Percentiles rank a stretch among this genome's conserved stretches.
phyloP scores from a whole-genome alignment of 2,329 filamentous ascomycete genomes.

The Tolypocladium cylindrosporum region DNA sequence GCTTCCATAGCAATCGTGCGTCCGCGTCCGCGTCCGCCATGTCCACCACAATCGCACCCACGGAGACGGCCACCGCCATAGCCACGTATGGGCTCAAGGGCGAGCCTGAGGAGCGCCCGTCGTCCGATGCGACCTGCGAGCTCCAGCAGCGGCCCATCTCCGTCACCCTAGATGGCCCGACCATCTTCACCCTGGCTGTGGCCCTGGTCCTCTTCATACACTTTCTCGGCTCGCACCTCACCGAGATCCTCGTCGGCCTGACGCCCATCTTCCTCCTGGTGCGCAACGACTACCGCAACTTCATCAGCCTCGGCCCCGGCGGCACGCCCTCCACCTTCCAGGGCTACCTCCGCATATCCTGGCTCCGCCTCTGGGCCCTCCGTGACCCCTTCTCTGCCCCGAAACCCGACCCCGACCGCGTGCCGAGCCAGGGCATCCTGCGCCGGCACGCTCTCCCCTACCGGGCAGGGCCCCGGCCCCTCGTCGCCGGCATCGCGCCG shows the following conservation, averaged over 20 bases:
- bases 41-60: slow-evolving; percentile 16
- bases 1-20: background rate
- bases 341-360: slow-evolving; percentile 66
- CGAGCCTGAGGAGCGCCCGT: background rate
- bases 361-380: slow-evolving; percentile 61
- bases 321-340: slow-evolving; percentile 65
- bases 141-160: slow-evolving; percentile 40
- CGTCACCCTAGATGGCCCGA: slow-evolving; percentile 40
- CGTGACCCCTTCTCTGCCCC: slow-evolving; percentile 58
- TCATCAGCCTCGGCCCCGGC: slow-evolving; percentile 67
- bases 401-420: slow-evolving; percentile 35
- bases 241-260: slow-evolving; percentile 39
- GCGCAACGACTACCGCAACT: slow-evolving; percentile 65
- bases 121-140: slow-evolving; percentile 2
- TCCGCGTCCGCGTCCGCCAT: slow-evolving; percentile 7
- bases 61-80: slow-evolving; percentile 12
- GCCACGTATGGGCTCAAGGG: slow-evolving; percentile 10
- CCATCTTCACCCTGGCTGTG: slow-evolving; percentile 34
- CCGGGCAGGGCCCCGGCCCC: slow-evolving; percentile 54
- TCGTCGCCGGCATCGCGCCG: slow-evolving; percentile 66
- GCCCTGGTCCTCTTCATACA: slow-evolving; percentile 42
- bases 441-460: slow-evolving; percentile 40
- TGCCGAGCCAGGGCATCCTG: slow-evolving; percentile 51
- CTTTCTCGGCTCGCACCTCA: slow-evolving; percentile 34
- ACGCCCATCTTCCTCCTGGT: slow-evolving; percentile 40